Evolutionary conservation across 2,329 filamentous ascomycete genomes (phyloP).

Genomic region (Byssochlamys sp.): DNA sequence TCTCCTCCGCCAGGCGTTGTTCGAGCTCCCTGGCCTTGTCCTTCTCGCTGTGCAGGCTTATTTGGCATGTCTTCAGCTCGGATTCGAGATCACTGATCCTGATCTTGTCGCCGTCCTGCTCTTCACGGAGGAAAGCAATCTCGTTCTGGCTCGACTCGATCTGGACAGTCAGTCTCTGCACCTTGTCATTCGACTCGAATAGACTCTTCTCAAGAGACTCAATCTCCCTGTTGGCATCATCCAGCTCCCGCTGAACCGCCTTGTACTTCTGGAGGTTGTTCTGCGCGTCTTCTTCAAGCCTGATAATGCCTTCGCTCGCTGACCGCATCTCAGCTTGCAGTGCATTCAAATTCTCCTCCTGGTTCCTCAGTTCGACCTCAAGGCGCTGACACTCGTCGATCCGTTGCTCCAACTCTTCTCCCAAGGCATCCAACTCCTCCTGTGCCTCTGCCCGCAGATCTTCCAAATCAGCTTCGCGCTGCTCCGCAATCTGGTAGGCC

Average conservation of each 20-base stretch:
- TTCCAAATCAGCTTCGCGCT: constrained; percentile 45
- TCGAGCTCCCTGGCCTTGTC: constrained; percentile 65
- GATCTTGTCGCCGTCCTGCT: constrained; percentile 96
- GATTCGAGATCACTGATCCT: constrained; percentile 90
- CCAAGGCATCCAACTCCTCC: constrained; percentile 49
- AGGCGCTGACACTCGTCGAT: constrained; percentile 61
- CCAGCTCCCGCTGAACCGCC: constrained; percentile 70
- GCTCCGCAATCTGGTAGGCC: constrained; percentile 62
- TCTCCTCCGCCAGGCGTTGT: constrained; percentile 65
- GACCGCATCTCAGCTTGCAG: constrained; percentile 88
- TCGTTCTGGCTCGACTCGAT: constrained; percentile 87
- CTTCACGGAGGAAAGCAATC: constrained; percentile 87
- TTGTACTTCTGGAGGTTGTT: constrained; percentile 69
- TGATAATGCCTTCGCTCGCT: constrained; percentile 75
- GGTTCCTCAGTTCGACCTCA: constrained; percentile 61
- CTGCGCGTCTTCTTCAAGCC: constrained; percentile 81
- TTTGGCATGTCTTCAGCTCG: constrained; percentile 66
- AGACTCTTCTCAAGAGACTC: constrained; percentile 77
- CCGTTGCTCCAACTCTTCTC: constrained; percentile 61
- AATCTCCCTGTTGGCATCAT: constrained; percentile 75
- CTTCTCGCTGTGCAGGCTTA: constrained; percentile 71
- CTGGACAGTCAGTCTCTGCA: constrained; percentile 77
- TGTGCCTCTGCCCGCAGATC: constrained; percentile 49
- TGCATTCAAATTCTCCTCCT: constrained; percentile 79
- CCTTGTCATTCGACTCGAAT: constrained; percentile 75